Evolutionary conservation across 371 early-diverging fungal genomes (phyloP).

Genomic region (Blyttiomyces sp.): DNA sequence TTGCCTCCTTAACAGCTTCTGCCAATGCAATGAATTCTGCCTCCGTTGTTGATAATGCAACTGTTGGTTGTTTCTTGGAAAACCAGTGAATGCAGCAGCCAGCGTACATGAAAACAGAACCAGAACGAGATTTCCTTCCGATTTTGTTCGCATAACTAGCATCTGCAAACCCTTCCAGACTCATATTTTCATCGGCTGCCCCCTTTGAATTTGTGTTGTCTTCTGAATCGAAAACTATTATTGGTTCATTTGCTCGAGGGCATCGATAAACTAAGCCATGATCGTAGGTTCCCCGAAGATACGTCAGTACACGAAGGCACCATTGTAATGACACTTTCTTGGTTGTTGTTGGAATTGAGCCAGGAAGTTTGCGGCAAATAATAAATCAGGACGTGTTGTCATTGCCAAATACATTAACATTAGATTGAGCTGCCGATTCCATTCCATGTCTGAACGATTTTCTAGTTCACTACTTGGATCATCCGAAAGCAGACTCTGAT

Average conservation of each 20-base stretch:
- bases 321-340: slow-evolving; percentile 1
- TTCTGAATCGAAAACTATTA: background rate
- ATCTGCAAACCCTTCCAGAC: slow-evolving; percentile 21
- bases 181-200: too few species aligned
- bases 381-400: slow-evolving; percentile 1
- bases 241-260: background rate
- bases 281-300: background rate
- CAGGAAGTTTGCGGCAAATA: background rate
- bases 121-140: slow-evolving; percentile 22
- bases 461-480: background rate
- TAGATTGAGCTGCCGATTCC: background rate
- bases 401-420: slow-evolving; percentile 3
- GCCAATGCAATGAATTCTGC: slow-evolving; percentile 26
- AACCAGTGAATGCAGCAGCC: slow-evolving; percentile 19
- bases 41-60: slow-evolving; percentile 29
- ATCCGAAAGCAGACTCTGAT: background rate
- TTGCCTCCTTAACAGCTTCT: slow-evolving; percentile 16
- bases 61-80: slow-evolving; percentile 24
- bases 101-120: slow-evolving; percentile 20
- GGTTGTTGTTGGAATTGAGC: background rate
- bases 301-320: too few species aligned
- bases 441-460: background rate
- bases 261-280: background rate
- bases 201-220: too few species aligned
- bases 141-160: slow-evolving; percentile 29